Base-by-base conservation (phyloP, 345 rosid genomes). In the Boechera stricta region DNA sequence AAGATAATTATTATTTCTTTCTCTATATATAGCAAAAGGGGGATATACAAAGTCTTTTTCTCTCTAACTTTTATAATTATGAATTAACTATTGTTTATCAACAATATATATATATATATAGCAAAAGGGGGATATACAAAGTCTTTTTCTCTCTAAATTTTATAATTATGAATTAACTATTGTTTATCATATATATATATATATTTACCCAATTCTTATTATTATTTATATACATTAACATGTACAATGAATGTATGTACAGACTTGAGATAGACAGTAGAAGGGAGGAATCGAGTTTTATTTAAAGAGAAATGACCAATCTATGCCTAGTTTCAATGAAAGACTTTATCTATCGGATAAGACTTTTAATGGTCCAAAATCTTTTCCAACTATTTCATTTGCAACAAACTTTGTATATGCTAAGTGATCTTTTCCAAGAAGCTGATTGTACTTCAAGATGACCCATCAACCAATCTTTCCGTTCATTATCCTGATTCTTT, bases 251-350 rank as follows among this genome's bases (percentile, higher is more conserved):
- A 58, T 71, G 66, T 60, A 35, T 33, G 67, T n/a, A 24, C 12
- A 60, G 33, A 24, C 26, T 35, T 49, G 51, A 58, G 26, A 45
- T 42, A 1, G 67, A 42, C 10, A 38, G 39, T 29, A 26, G 31
- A 31, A n/a, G 5, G n/a, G 63, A 29, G 32, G n/a, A 29, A 56
- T 69, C 12, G 41, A 61, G 74, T 36, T 16, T 31, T 72, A 72
- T 15, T 21, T 38, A 36, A 10, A 36, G 13, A 36, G 31, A 26
- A 72, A 60, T 39, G 68, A 49, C 67, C 75, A 21, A 13, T 24
- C 48, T 29, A 26, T 48, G 75, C 28, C 58, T 35, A 33, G 75
- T 33, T 45, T 58, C 28, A 33, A 24, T 59, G 33, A 10, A 52
- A 21, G 48, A 42, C 58, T 12, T 11, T 21, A 48, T n/a, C 32